Base-by-base conservation (phyloP, 2,329 filamentous ascomycete genomes). In the Pseudocercospora crystallina region DNA sequence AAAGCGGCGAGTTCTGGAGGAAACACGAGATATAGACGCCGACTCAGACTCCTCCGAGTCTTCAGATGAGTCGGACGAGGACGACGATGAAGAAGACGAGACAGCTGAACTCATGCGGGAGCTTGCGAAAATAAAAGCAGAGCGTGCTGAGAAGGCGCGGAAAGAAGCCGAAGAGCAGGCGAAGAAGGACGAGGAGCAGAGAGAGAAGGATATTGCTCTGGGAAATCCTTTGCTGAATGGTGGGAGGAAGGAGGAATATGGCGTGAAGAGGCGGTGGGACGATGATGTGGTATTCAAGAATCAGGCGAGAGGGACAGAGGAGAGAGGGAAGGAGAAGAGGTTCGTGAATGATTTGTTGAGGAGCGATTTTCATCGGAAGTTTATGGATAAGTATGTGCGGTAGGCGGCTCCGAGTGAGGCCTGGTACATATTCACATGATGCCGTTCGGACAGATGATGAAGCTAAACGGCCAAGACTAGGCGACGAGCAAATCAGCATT, bases 201-300 rank as follows among this genome's bases (percentile, higher is more conserved):
- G 89, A 54, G 92, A 96, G 71, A 81, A 84, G 58, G 89, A 96
- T 64, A 95, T 97, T 64, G 92, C 94, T 32, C 76, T 88, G 36
- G 94, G 94, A 5, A 99, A 99, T 69, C 94, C 94, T 34, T 74
- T 99, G 44, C 80, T 99, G 49, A 96, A 97, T 62, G 68, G 80
- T 0, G 49, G 44, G n/a, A 88, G 89, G 69, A 57, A 56, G 30
- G 57, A 63, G 40, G 90, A 96, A 62, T 97, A 95, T 69, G 90
- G 86, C 51, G 85, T 96, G 65, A 96, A 96, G 79, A 78, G 89
- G 61, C 75, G 91, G 62, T 99, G 94, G 94, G 94, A 99, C 63
- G 94, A 99, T 64, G 94, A 99, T 69, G 94, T 99, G 10, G 91
- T 99, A 2, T 99, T 99, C 76, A 97, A 96, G 77, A 99, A 99